Evolutionary conservation across 371 early-diverging fungal species (phyloP).

Genomic region (Choanephora cucurbitarum): DNA sequence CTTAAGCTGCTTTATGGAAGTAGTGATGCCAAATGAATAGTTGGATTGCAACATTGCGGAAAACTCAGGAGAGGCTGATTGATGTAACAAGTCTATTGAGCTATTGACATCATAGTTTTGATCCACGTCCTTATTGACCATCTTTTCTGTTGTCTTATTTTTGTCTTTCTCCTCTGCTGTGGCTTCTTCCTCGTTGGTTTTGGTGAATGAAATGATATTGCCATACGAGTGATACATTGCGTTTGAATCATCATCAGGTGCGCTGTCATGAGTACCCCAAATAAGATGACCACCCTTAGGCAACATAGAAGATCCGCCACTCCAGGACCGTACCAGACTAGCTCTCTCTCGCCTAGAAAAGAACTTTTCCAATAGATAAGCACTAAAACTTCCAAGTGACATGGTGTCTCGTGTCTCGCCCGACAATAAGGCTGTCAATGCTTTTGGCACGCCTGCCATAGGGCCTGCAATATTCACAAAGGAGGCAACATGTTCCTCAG

Average conservation of each 20-base stretch:
- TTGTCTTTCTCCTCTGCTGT: slow-evolving; percentile 6
- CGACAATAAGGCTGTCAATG: slow-evolving; percentile 71
- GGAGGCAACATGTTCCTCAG: slow-evolving; percentile 77
- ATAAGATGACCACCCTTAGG: slow-evolving; percentile 86
- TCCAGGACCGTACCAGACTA: slow-evolving; percentile 84
- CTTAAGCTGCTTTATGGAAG: slow-evolving; percentile 55
- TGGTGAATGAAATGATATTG: slow-evolving; percentile 39
- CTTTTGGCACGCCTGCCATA: slow-evolving; percentile 90
- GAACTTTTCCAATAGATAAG: slow-evolving; percentile 82
- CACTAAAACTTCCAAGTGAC: slow-evolving; percentile 77
- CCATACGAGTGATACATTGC: slow-evolving; percentile 35
- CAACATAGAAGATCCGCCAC: slow-evolving; percentile 75
- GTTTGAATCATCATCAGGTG: slow-evolving; percentile 64
- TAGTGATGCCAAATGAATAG: slow-evolving; percentile 70
- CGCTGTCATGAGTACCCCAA: slow-evolving; percentile 72
- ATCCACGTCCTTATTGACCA: slow-evolving; percentile 14
- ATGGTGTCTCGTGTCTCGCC: slow-evolving; percentile 89
- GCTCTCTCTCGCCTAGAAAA: slow-evolving; percentile 80
- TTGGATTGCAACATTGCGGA: slow-evolving; percentile 50
- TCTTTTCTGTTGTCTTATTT: neutral
- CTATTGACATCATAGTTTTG: slow-evolving; percentile 57
- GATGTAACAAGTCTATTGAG: slow-evolving; percentile 54
- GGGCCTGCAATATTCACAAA: slow-evolving; percentile 90
- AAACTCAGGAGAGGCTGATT: slow-evolving; percentile 52
- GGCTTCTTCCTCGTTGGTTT: slow-evolving; percentile 2